Evolutionary conservation across 2,329 filamentous ascomycete species (phyloP).

Genomic region (Aspergillus viridinutans): DNA sequence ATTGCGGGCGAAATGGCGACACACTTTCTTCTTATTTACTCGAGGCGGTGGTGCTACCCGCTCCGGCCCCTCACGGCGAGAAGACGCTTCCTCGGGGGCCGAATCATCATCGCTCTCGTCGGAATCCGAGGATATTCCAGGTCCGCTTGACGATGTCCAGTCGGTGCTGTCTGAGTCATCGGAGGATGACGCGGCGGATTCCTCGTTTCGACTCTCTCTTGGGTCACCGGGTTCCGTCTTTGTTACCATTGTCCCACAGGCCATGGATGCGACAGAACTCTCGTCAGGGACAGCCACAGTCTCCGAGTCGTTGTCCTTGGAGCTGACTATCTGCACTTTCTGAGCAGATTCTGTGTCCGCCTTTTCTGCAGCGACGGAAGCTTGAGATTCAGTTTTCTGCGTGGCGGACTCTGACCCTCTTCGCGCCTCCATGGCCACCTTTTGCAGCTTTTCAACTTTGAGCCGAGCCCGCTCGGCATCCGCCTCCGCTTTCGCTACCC

Average conservation of each 20-base stretch:
- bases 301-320: neutral
- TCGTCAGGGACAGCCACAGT: neutral
- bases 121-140: constrained; percentile 21
- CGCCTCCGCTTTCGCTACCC: constrained; percentile 43
- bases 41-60: constrained; percentile 37
- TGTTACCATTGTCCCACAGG: neutral
- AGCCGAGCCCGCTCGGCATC: constrained; percentile 37
- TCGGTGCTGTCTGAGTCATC: constrained; percentile 27
- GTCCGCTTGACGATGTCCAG: constrained; percentile 39
- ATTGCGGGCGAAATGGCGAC: constrained; percentile 38
- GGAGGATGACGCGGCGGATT: constrained; percentile 10
- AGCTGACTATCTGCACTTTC: neutral
- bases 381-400: neutral
- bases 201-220: constrained; percentile 1
- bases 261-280: neutral
- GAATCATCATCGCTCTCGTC: constrained; percentile 29
- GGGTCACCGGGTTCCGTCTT: neutral
- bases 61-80: constrained; percentile 38
- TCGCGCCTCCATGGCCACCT: constrained; percentile 14
- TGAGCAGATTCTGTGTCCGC: neutral
- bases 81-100: constrained; percentile 40
- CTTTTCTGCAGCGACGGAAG: neutral
- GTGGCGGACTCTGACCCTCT: neutral
- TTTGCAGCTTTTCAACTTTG: constrained; percentile 29
- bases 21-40: constrained; percentile 30